Base-by-base conservation (phyloP, 192 early-diverging fungal species). In the Backusella westeae region DNA sequence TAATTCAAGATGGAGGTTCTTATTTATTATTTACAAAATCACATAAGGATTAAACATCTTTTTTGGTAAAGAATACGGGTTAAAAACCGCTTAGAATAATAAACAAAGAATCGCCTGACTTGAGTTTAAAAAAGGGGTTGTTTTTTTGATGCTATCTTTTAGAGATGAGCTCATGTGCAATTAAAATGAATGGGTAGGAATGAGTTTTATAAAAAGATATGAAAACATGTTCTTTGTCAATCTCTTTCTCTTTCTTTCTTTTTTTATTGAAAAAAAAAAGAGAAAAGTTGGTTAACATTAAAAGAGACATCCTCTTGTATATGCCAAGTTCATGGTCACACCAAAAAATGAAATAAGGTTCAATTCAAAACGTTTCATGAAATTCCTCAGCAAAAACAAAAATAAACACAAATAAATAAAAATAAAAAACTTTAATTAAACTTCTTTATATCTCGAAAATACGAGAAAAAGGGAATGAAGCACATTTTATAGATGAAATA, bases 21-120 rank as follows among this genome's bases (percentile, higher is more conserved):
- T 44, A 44, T 44, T 49, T 19, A n/a, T 49, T 49, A 49, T 49
- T 19, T 49, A n/a, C n/a, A 44, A 15, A 44, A 2, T 44, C 12
- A 44, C 19, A 49, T 49, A 49, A 49, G 46, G 46, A 21, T 49
- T 49, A 49, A 49, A 17, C 19, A 49, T 49, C 19, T 49, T 19
- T 49, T 49, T 49, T 19, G 46, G 46, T 49, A 49, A 49, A 49
- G 19, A 49, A 49, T 49, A n/a, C 46, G 17, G 46, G 6, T 6
- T 49, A 49, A 44, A 44, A 21, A 52, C n/a, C 14, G 5, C 4
- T 23, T 26, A 6, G 3, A 56, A 56, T 56, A 56, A 56, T 56
- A 63, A 63, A 63, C 56, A 63, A 63, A 29, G 56, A 26, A 63
- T 63, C 56, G 26, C 29, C 56, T 63, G 56, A 63, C 23, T 63